These are phyloP conservation scores for Candida anglica DNA, from an alignment of 805 yeast genomes.

Conservation along the genomic window DNA sequence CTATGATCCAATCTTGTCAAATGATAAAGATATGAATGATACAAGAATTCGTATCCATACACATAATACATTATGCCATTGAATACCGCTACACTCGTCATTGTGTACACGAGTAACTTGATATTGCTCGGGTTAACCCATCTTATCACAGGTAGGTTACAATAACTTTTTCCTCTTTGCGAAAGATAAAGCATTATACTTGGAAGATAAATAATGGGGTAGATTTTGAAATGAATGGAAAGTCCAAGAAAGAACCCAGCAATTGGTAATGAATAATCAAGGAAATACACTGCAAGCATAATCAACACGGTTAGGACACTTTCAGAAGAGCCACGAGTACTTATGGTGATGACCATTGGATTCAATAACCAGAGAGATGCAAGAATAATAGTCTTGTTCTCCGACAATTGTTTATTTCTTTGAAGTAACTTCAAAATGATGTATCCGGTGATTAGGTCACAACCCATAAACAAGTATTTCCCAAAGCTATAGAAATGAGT, in stretches of 20 bases:
- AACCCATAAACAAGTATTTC: conserved; percentile 66
- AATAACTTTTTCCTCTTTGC: conserved; percentile 15
- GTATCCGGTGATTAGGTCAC: conserved; percentile 80
- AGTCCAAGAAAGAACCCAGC: conserved; percentile 59
- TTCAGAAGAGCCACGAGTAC: conserved; percentile 92
- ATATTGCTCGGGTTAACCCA: conserved; percentile 38
- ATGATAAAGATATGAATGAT: conserved; percentile 81
- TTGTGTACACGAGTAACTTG: conserved; percentile 26
- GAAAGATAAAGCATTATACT: conserved; percentile 50
- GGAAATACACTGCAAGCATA: conserved; percentile 50
- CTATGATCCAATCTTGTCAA: conserved; percentile 83
- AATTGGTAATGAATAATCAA: conserved; percentile 13
- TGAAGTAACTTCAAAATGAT: conserved; percentile 39
- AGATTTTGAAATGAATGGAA: conserved; percentile 84
- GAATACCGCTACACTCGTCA: conserved; percentile 41
- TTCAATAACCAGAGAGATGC: conserved; percentile 80
- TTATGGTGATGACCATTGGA: conserved; percentile 92
- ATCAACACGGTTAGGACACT: conserved; percentile 79
- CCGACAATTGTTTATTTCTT: conserved; percentile 5
- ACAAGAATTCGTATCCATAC: conserved; percentile 73
- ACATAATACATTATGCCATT: conserved; percentile 58
- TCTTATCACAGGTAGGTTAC: conserved; percentile 22
- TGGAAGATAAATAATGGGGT: conserved; percentile 87
- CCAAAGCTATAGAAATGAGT: conserved; percentile 60
- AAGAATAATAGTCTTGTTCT: conserved; percentile 34